phyloP scores from a whole-genome alignment of 2,329 filamentous ascomycete species.

The Massarina eburnea region DNA sequence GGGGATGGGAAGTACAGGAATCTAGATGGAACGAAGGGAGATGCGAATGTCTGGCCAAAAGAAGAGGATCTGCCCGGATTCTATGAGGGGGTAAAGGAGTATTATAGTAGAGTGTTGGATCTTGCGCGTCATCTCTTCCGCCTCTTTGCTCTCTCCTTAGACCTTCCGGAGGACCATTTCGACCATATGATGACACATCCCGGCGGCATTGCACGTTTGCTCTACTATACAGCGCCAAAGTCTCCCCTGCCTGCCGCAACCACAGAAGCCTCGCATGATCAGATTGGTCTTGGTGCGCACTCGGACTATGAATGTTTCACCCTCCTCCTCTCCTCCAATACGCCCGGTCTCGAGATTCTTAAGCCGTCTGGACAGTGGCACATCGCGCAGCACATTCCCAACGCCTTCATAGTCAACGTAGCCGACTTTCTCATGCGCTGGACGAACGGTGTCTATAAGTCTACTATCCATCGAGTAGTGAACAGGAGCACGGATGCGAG shows the following conservation, averaged over 20 bases:
- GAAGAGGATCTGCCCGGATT: conserved; percentile 46
- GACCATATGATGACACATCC: conserved; percentile 45
- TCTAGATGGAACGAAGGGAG: conserved; percentile 40
- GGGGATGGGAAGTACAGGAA: conserved; percentile 47
- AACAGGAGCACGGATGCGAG: conserved; percentile 45
- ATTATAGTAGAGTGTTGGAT: conserved; percentile 42
- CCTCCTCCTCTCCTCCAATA: conserved; percentile 30
- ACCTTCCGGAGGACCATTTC: conserved; percentile 43
- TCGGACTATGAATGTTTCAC: conserved; percentile 41
- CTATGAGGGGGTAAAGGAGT: conserved; percentile 38
- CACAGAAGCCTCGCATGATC: conserved; percentile 20
- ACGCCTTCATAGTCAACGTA: conserved; percentile 55
- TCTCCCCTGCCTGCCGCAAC: conserved; percentile 13
- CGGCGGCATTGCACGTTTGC: conserved; percentile 43
- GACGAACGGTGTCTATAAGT: conserved; percentile 54
- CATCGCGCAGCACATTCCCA: conserved; percentile 41
- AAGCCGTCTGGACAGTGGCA: conserved; percentile 35
- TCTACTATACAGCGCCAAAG: conserved; percentile 43
- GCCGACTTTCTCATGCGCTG: conserved; percentile 55
- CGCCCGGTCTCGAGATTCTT: conserved; percentile 38
- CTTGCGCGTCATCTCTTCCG: conserved; percentile 46
- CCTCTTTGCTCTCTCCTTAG: conserved; percentile 45
- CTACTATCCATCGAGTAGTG: conserved; percentile 53
- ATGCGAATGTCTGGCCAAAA: conserved; percentile 44
- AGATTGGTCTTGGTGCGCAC: conserved; percentile 42